phyloP scores from a whole-genome alignment of 2,329 filamentous ascomycete species.

The Beauveria medogensis region DNA sequence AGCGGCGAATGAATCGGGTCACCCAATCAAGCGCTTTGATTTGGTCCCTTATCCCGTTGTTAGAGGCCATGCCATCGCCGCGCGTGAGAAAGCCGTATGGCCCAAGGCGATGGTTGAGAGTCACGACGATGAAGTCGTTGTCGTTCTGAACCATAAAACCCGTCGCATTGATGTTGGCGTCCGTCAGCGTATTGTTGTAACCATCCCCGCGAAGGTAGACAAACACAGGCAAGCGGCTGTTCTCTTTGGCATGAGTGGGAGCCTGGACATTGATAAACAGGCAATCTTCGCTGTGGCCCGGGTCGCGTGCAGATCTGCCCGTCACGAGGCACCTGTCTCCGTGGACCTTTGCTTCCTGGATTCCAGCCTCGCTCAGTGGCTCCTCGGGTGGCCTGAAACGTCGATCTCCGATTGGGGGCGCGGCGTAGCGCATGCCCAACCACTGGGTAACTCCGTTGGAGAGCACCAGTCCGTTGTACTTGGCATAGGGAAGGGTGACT shows the following conservation, averaged over 20 bases:
- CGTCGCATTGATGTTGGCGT: slow-evolving; percentile 49
- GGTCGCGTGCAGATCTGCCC: slow-evolving; percentile 17
- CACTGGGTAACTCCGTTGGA: slow-evolving; percentile 57
- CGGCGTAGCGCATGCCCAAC: slow-evolving; percentile 69
- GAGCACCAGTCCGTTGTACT: slow-evolving; percentile 50
- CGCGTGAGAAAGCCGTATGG: slow-evolving; percentile 63
- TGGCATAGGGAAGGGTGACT: slow-evolving; percentile 40
- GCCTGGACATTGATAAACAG: slow-evolving; percentile 60
- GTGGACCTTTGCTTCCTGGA: slow-evolving; percentile 44
- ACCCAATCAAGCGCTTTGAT: slow-evolving; percentile 63
- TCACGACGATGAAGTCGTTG: slow-evolving; percentile 58
- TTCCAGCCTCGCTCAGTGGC: slow-evolving; percentile 36
- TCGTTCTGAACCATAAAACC: slow-evolving; percentile 51
- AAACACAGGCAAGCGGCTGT: slow-evolving; percentile 55
- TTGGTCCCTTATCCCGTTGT: slow-evolving; percentile 65
- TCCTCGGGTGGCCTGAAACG: slow-evolving; percentile 62
- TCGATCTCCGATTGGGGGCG: slow-evolving; percentile 55
- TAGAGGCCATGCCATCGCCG: slow-evolving; percentile 48
- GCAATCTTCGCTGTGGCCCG: slow-evolving; percentile 52
- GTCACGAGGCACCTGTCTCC: slow-evolving; percentile 25
- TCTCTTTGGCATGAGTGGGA: slow-evolving; percentile 40
- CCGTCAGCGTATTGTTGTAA: slow-evolving; percentile 39
- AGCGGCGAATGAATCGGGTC: slow-evolving; percentile 45
- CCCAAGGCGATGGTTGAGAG: slow-evolving; percentile 69
- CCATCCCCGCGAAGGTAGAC: slow-evolving; percentile 53